Evolutionary conservation across 2,329 filamentous ascomycete genomes (phyloP).

Genomic region (Alternaria burnsii): DNA sequence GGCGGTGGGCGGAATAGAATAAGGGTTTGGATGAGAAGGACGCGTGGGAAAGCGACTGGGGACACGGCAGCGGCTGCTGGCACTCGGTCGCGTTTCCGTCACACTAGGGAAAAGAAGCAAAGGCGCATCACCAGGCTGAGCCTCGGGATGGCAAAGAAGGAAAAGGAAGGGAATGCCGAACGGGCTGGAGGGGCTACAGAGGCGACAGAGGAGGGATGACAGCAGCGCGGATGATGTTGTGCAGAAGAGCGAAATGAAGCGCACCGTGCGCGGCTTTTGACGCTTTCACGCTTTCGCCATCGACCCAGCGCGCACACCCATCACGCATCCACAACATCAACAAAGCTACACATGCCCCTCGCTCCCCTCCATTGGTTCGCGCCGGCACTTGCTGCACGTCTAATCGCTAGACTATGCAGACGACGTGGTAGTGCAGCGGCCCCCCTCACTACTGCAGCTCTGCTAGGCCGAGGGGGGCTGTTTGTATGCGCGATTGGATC

Average conservation of each 20-base stretch:
- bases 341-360: slow-evolving; percentile 13
- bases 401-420: slow-evolving; percentile 25
- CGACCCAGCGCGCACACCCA: slow-evolving; percentile 10
- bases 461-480: slow-evolving; percentile 20
- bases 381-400: slow-evolving; percentile 16
- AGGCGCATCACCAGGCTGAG: slow-evolving; percentile 44
- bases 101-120: slow-evolving; percentile 34
- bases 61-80: slow-evolving; percentile 34
- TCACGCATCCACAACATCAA: slow-evolving; percentile 26
- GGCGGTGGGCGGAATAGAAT: slow-evolving; percentile 26
- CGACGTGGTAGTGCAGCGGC: slow-evolving; percentile 22
- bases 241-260: slow-evolving; percentile 29
- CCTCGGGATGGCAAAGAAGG: slow-evolving; percentile 40
- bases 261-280: slow-evolving; percentile 14
- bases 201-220: slow-evolving; percentile 27
- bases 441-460: slow-evolving; percentile 22
- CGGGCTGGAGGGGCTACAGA: slow-evolving; percentile 32
- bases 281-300: slow-evolving; percentile 15
- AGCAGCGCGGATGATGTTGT: slow-evolving; percentile 39
- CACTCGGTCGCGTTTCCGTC: slow-evolving; percentile 39
- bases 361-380: slow-evolving; percentile 16
- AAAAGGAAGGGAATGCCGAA: slow-evolving; percentile 37
- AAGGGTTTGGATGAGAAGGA: slow-evolving; percentile 32
- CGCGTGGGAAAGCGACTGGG: slow-evolving; percentile 32
- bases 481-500: slow-evolving; percentile 29